These are phyloP conservation scores for Leersia perrieri DNA, from an alignment of 176 grass and related monocot genomes.

Conservation along the genomic window DNA sequence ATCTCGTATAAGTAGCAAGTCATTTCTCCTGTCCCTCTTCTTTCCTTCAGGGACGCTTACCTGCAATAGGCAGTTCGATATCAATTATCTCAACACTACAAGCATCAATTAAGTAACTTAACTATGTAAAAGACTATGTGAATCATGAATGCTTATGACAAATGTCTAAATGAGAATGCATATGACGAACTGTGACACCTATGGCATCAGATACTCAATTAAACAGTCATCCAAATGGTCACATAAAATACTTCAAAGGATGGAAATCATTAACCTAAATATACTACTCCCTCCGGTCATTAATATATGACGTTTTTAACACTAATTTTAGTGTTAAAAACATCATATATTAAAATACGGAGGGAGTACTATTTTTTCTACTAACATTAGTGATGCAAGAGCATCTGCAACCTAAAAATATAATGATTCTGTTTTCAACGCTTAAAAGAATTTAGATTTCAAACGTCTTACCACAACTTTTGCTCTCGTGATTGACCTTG, in stretches of 20 bases:
- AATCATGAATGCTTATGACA: neutral
- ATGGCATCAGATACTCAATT: neutral
- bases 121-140: neutral
- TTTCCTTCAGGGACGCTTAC: constrained; percentile 74
- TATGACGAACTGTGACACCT: neutral
- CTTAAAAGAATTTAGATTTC: neutral
- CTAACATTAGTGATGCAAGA: neutral
- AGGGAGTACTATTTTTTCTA: no score
- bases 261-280: neutral
- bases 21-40: constrained; percentile 70
- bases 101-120: neutral
- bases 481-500: constrained; percentile 82
- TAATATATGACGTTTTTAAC: no score
- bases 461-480: constrained; percentile 77
- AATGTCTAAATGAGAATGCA: no score
- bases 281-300: no score
- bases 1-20: constrained; percentile 73
- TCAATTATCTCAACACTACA: constrained; percentile 4
- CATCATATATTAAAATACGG: no score
- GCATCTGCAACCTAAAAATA: neutral
- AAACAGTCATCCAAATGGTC: neutral
- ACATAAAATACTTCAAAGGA: neutral
- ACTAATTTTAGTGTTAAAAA: no score
- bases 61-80: constrained; percentile 36
- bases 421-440: neutral